phyloP scores from a whole-genome alignment of 2,329 filamentous ascomycete genomes.

The Botrytis galanthina region DNA sequence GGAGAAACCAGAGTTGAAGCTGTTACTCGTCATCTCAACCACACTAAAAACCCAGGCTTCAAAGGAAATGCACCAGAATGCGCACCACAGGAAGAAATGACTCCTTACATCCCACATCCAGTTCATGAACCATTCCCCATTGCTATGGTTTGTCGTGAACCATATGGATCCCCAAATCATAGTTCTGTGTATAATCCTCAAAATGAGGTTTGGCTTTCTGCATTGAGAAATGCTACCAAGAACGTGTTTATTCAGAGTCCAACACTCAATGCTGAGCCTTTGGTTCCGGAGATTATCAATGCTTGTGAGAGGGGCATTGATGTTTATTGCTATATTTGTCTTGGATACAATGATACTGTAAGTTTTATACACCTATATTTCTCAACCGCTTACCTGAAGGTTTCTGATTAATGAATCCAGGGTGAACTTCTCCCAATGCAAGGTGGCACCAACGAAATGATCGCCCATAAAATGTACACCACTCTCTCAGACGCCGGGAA shows the following conservation, averaged over 20 bases:
- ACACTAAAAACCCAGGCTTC: slow-evolving; percentile 52
- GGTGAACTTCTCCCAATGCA: slow-evolving; percentile 75
- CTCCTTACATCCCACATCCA: slow-evolving; percentile 60
- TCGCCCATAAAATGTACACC: slow-evolving; percentile 57
- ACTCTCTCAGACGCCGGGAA: slow-evolving; percentile 50
- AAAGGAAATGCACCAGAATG: slow-evolving; percentile 54
- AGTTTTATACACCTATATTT: slow-evolving; percentile 30
- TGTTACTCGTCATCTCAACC: slow-evolving; percentile 65
- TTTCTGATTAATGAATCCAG: slow-evolving; percentile 32
- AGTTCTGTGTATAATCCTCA: slow-evolving; percentile 64
- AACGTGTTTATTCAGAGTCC: slow-evolving; percentile 77
- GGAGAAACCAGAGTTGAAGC: slow-evolving; percentile 56
- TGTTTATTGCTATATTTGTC: slow-evolving; percentile 68
- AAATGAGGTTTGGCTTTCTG: slow-evolving; percentile 71
- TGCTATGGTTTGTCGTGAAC: slow-evolving; percentile 66
- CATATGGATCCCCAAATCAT: slow-evolving; percentile 63
- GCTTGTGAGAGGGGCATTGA: slow-evolving; percentile 67
- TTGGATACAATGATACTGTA: slow-evolving; percentile 74
- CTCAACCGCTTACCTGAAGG: rapidly evolving
- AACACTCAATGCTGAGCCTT: slow-evolving; percentile 68
- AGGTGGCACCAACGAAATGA: slow-evolving; percentile 73
- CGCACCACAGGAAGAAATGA: slow-evolving; percentile 56
- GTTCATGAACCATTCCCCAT: slow-evolving; percentile 62
- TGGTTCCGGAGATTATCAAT: slow-evolving; percentile 60
- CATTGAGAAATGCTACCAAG: slow-evolving; percentile 60